Evolutionary conservation across 1,284 basidiomycete species (phyloP).

Genomic region (Tilletia horrida): DNA sequence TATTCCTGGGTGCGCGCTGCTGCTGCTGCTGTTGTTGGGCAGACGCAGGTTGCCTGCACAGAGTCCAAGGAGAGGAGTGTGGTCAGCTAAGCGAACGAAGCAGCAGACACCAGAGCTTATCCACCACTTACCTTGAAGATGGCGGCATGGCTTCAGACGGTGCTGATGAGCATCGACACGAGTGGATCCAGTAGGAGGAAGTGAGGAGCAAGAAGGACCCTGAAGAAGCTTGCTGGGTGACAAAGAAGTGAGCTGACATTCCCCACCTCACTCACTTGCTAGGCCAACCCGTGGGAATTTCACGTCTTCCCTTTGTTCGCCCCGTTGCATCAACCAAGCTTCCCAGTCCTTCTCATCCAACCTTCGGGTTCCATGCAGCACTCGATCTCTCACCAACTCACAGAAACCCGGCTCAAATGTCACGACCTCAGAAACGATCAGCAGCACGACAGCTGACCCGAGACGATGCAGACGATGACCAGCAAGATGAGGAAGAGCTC

Average conservation of each 20-base stretch:
- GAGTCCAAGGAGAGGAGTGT: background rate
- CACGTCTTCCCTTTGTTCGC: slow-evolving; percentile 9
- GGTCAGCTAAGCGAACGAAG: background rate
- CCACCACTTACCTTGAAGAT: background rate
- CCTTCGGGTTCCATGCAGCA: too few relatives aligned
- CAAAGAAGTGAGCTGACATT: too few relatives aligned
- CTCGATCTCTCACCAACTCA: background rate
- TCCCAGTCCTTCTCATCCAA: too few relatives aligned
- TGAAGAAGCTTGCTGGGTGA: too few relatives aligned
- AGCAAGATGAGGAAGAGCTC: background rate
- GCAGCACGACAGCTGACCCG: slow-evolving; percentile 5
- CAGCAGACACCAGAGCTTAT: too few relatives aligned
- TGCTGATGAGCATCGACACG: too few relatives aligned
- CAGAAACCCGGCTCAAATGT: too few relatives aligned
- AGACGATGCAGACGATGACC: background rate
- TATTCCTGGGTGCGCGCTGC: background rate
- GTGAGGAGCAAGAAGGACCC: too few relatives aligned
- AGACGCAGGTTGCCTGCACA: background rate
- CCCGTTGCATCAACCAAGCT: too few relatives aligned
- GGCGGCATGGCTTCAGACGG: background rate
- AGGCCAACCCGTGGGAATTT: background rate
- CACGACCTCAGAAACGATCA: background rate
- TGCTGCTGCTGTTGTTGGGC: background rate
- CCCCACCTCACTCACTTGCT: too few relatives aligned
- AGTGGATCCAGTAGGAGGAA: too few relatives aligned